Conservation (phyloP, 2,329 filamentous ascomycete genomes). For the Karstenula rhodostoma region DNA sequence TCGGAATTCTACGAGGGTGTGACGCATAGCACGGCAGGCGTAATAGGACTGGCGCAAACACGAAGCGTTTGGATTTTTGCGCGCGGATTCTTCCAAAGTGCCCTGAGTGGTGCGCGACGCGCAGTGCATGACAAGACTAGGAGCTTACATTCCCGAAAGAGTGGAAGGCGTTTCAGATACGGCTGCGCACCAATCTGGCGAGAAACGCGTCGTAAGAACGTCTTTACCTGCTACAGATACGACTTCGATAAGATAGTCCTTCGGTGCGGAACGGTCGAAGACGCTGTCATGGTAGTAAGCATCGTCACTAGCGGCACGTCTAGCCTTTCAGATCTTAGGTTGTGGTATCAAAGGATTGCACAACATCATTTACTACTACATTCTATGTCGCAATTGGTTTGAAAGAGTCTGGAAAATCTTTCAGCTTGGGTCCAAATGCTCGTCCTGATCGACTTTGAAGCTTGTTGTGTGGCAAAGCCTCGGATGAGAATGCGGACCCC, state of each 20-base stretch:
- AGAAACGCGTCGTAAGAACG: conserved; percentile 1
- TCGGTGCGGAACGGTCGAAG: no score
- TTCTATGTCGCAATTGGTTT: no score
- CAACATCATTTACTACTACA: no score
- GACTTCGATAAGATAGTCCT: not conserved
- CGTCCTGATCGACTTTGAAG: not conserved
- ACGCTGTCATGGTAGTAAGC: no score
- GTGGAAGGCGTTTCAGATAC: conserved; percentile 6
- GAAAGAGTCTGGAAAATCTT: not conserved
- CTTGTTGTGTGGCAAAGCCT: not conserved
- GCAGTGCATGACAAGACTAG: conserved; percentile 2
- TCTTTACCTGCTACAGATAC: conserved; percentile 1
- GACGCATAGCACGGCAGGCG: not conserved
- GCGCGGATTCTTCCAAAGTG: not conserved
- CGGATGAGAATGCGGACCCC: not conserved
- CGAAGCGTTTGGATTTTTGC: conserved; percentile 6
- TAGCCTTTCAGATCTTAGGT: no score
- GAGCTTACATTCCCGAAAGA: not conserved
- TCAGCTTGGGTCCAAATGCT: not conserved
- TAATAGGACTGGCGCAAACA: conserved; percentile 5
- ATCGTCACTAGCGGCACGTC: no score
- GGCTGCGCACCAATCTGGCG: not conserved
- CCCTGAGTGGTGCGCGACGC: not conserved
- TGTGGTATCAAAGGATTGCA: no score
- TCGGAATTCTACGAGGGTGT: not conserved